phyloP scores from a whole-genome alignment of 306 rosid genomes.

The Biancaea sappan region DNA sequence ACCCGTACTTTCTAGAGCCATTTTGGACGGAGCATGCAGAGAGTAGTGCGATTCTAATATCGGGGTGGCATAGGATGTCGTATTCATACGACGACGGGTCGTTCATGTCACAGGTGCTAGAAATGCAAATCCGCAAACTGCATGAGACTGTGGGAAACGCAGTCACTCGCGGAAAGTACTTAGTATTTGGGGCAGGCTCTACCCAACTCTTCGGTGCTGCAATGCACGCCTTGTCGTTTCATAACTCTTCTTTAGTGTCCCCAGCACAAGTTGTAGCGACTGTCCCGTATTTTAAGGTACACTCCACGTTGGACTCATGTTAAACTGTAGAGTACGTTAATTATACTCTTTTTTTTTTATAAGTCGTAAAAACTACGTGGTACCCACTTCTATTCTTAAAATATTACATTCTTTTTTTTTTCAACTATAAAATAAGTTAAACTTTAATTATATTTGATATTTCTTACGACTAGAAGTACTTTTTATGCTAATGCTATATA shows the following conservation, averaged over 20 bases:
- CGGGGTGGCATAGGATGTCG: constrained; percentile 56
- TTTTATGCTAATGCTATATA: too few species aligned
- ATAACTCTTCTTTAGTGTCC: not conserved
- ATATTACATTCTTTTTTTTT: too few species aligned
- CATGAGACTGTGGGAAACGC: constrained; percentile 45
- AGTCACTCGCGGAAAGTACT: constrained; percentile 30
- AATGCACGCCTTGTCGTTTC: constrained; percentile 37
- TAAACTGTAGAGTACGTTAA: too few species aligned
- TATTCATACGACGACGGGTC: not conserved
- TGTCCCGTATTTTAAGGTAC: constrained; percentile 33
- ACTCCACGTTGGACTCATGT: too few species aligned
- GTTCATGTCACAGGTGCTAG: constrained; percentile 24
- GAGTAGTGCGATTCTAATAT: constrained; percentile 28
- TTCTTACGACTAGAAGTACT: too few species aligned
- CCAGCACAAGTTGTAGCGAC: constrained; percentile 28
- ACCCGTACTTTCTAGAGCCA: too few species aligned
- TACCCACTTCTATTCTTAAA: too few species aligned
- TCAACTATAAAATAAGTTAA: too few species aligned
- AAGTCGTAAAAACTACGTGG: too few species aligned
- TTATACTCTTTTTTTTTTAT: too few species aligned
- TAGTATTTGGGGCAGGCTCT: constrained; percentile 45
- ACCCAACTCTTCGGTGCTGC: constrained; percentile 46
- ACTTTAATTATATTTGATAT: too few species aligned
- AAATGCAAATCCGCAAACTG: constrained; percentile 30
- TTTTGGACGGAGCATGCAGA: too few species aligned